Evolutionary conservation across 345 rosid genomes (phyloP), one percentile per base, ranked within the genome.

Genomic region (Mangifera indica): DNA sequence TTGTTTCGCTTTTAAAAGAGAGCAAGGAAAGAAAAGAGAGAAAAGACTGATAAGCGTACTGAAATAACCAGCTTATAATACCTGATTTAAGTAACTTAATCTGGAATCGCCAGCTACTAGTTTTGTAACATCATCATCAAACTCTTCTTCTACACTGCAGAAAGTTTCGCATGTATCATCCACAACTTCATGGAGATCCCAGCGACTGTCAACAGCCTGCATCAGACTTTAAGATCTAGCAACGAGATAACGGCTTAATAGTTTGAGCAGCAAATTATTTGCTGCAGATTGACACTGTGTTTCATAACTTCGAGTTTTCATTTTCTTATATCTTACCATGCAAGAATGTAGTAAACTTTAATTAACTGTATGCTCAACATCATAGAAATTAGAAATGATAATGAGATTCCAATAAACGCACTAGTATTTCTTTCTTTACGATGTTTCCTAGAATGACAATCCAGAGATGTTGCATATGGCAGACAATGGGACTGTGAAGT

Each of bases 31-130:
- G 57, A 24, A 49, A 26, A 46, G 42, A 37, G 42, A 37, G 42
- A 37, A 5, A 37, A 37, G 2, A 34, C 4, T 67, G 24, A 67
- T 61, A 42, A 55, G 62, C 45, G 48, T 70, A 21, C 32, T 62
- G 8, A 34, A 20, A 40, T 17, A 52, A 54, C 67, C 51, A 17
- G 15, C 25, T 3, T 71, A 26, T 29, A 25, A 25, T 78, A 87
- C 94, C 94, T 89, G 91, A 81, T 87, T 87, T 66, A 89, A 76
- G 51, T 76, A 81, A 72, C 94, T 89, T 79, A 89, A 74, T 76
- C 87, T 80, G 79, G 94, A 89, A 67, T 87, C 90, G 63, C 90
- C 85, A 73, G 86, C 87, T 32, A 89, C 90, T 76, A 87, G 78
- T 79, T 79, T 84, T 46, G 84, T 82, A 42, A 89, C 91, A 74